Evolutionary conservation across 75 land plant species (phyloP).

Genomic region (Adiantum capillusveneris): DNA sequence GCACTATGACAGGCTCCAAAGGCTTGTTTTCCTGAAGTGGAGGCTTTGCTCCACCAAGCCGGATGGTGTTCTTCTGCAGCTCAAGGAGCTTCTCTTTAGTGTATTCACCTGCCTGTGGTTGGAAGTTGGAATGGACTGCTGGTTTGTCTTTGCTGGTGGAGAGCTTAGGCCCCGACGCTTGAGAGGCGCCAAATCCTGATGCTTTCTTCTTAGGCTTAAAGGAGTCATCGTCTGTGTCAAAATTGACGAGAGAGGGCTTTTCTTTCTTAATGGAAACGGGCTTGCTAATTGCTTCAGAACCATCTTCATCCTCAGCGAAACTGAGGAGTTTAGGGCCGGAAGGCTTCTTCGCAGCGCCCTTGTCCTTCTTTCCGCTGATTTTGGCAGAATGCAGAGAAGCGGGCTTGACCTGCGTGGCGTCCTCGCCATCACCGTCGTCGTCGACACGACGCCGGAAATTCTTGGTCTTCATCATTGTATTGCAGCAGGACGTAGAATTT

Average conservation of each 20-base stretch:
- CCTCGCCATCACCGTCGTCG: conserved; percentile 42
- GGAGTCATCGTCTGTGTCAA: conserved; percentile 15
- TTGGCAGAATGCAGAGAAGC: conserved; percentile 10
- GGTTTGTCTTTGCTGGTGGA: conserved; percentile 18
- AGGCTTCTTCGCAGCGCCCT: conserved; percentile 10
- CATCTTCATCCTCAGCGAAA: conserved; percentile 67
- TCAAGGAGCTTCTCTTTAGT: conserved; percentile 81
- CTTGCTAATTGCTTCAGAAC: conserved; percentile 1
- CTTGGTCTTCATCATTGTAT: conserved; percentile 30
- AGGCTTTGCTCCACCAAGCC: conserved; percentile 46
- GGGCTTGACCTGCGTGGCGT: conserved; percentile 11
- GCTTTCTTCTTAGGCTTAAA: conserved; percentile 27
- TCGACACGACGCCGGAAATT: conserved; percentile 84
- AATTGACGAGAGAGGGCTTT: conserved; percentile 23
- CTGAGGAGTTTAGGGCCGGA: conserved; percentile 55
- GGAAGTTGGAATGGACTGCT: conserved; percentile 50
- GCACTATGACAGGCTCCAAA: conserved; percentile 67
- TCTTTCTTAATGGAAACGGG: conserved; percentile 7
- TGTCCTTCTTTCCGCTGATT: conserved; percentile 17
- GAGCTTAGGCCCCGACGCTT: conserved; percentile 24
- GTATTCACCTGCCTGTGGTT: conserved; percentile 86
- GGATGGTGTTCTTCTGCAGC: conserved; percentile 83
- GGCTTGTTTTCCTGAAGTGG: conserved; percentile 12
- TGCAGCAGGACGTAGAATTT: too few relatives aligned
- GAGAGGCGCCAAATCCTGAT: conserved; percentile 1